Evolutionary conservation across 306 rosid genomes (phyloP).

Genomic region (Trifolium pratense): DNA sequence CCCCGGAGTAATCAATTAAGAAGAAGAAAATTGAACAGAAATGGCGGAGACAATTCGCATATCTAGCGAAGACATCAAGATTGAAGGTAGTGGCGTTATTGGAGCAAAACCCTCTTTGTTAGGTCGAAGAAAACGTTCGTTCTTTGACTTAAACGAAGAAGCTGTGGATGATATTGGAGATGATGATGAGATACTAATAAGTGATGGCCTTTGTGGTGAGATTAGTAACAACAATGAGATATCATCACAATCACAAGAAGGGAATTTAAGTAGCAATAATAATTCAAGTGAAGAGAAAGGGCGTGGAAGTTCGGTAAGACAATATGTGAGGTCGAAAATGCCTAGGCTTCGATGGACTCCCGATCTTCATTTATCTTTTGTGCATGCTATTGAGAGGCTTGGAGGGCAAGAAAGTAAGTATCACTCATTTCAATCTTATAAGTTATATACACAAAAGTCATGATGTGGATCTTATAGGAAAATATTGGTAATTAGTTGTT

Average conservation of each 20-base stretch:
- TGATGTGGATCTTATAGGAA: neutral
- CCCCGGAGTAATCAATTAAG: neutral
- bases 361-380: slow-evolving; percentile 83
- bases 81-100: slow-evolving; percentile 32
- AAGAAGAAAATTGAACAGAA: slow-evolving; percentile 8
- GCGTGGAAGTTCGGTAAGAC: slow-evolving; percentile 58
- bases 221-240: neutral
- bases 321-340: slow-evolving; percentile 79
- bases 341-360: slow-evolving; percentile 98
- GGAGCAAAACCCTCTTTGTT: slow-evolving; percentile 30
- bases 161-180: slow-evolving; percentile 37
- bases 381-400: slow-evolving; percentile 80
- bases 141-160: slow-evolving; percentile 64
- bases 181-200: slow-evolving; percentile 12
- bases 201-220: neutral
- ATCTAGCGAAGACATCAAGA: slow-evolving; percentile 41
- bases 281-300: slow-evolving; percentile 51
- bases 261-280: slow-evolving; percentile 42
- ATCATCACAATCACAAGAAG: slow-evolving; percentile 48
- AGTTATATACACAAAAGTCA: neutral
- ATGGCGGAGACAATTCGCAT: slow-evolving; percentile 51
- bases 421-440: neutral
- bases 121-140: slow-evolving; percentile 48
- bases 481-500: too few species aligned
- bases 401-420: slow-evolving; percentile 91